Conservation (phyloP, 1,284 basidiomycete genomes). For the Entoloma clypeatum region DNA sequence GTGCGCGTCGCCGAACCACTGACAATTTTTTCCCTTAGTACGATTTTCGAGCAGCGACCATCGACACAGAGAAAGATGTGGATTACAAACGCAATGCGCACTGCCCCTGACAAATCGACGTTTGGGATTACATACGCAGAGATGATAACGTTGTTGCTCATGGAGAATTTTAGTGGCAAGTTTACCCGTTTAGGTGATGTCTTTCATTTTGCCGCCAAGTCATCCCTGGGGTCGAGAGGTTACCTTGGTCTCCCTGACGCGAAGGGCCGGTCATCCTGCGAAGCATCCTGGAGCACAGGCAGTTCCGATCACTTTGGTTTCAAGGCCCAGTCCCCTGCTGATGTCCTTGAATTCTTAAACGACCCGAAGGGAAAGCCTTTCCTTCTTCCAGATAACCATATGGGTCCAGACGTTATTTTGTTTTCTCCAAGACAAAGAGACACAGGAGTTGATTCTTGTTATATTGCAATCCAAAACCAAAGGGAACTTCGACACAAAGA, state of each 20-base stretch:
- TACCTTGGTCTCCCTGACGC: constrained; percentile 13
- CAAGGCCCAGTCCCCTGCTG: constrained; percentile 10
- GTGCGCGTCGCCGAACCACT: too few relatives aligned
- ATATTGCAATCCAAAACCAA: constrained; percentile 15
- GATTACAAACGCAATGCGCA: too few relatives aligned
- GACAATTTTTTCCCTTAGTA: too few relatives aligned
- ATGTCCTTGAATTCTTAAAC: constrained; percentile 11
- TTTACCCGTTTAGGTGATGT: too few relatives aligned
- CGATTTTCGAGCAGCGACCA: too few relatives aligned
- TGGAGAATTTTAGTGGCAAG: too few relatives aligned
- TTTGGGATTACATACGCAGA: too few relatives aligned
- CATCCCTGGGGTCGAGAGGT: constrained; percentile 7
- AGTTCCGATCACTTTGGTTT: constrained; percentile 13
- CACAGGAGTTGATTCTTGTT: constrained; percentile 14
- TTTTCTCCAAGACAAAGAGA: constrained; percentile 16
- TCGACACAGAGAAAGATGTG: too few relatives aligned
- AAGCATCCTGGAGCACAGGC: constrained; percentile 12
- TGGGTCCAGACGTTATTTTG: constrained; percentile 15
- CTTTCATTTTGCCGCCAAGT: too few relatives aligned
- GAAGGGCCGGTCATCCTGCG: constrained; percentile 2
- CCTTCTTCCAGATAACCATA: constrained; percentile 18
- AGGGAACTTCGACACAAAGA: too few relatives aligned
- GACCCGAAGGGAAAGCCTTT: constrained; percentile 16
- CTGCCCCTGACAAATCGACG: too few relatives aligned
- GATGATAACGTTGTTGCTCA: too few relatives aligned